phyloP scores from a whole-genome alignment of 2,329 filamentous ascomycete species.

The Trichoderma sp. region DNA sequence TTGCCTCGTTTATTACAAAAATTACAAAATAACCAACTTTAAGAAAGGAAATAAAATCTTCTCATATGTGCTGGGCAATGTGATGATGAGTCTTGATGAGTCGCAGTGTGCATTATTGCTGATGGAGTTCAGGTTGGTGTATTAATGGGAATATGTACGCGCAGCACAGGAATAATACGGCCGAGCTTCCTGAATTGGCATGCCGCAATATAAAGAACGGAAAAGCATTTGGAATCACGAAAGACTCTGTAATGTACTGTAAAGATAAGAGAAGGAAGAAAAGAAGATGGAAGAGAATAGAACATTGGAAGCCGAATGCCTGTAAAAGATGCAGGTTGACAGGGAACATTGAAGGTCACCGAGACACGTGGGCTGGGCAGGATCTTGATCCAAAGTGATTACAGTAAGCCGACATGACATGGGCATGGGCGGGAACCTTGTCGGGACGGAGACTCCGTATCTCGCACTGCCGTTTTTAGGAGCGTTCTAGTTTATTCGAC shows the following conservation, averaged over 20 bases:
- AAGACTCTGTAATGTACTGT: neutral
- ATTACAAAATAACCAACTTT: too few species aligned
- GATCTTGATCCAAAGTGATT: neutral
- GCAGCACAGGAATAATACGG: neutral
- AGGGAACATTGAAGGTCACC: neutral
- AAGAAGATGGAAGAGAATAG: neutral
- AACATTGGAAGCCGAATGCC: neutral
- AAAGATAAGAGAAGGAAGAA: neutral
- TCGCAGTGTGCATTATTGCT: neutral
- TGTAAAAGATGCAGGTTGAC: neutral
- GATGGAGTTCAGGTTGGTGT: neutral
- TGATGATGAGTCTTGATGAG: neutral
- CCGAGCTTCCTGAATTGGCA: neutral
- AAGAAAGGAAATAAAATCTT: too few species aligned
- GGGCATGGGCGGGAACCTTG: neutral
- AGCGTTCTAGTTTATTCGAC: neutral
- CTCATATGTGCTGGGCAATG: neutral
- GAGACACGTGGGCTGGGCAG: neutral
- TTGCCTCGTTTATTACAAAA: neutral
- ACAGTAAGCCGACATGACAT: neutral
- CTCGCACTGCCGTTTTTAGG: neutral
- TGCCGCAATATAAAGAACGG: neutral
- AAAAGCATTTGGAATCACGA: neutral
- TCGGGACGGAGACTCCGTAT: conserved; percentile 4
- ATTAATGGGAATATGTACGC: neutral